These are phyloP conservation scores for Ogataea thermomethanolica DNA, from an alignment of 805 yeast species.

Conservation along the genomic window DNA sequence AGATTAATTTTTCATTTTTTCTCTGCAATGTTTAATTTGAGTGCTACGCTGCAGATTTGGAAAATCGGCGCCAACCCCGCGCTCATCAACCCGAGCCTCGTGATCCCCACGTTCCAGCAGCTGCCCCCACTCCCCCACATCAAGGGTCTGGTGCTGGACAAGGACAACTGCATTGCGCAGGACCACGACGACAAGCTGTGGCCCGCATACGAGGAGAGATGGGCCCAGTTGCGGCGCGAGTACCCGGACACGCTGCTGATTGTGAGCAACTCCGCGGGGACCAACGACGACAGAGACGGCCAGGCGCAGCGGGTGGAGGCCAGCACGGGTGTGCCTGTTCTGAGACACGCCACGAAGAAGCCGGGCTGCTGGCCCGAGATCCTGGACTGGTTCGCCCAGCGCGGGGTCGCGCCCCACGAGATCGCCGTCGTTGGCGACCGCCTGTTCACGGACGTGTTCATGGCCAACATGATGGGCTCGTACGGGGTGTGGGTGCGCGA, in stretches of 20 bases:
- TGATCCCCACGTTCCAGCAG: conserved; percentile 45
- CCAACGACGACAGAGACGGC: conserved; percentile 59
- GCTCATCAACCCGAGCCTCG: conserved; percentile 67
- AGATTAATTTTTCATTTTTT: conserved; percentile 1
- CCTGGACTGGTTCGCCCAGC: conserved; percentile 49
- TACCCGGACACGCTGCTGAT: conserved; percentile 71
- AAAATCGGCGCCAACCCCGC: conserved; percentile 59
- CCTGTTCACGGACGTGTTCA: conserved; percentile 81
- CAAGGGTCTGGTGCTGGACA: conserved; percentile 82
- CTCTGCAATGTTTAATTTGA: conserved; percentile 43
- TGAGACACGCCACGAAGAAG: conserved; percentile 71
- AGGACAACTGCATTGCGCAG: conserved; percentile 91
- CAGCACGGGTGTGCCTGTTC: conserved; percentile 63
- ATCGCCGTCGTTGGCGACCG: conserved; percentile 90
- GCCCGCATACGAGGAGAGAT: conserved; percentile 60
- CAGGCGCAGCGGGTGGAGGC: conserved; percentile 64
- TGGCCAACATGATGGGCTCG: conserved; percentile 94
- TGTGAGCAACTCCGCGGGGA: conserved; percentile 93
- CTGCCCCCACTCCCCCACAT: conserved; percentile 38
- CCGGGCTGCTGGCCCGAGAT: conserved; percentile 80
- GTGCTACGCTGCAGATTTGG: conserved; percentile 71
- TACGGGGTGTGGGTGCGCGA: conserved; percentile 78
- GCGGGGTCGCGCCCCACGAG: conserved; percentile 53
- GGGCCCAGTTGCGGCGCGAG: conserved; percentile 49
- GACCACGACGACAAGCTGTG: conserved; percentile 78